Conservation (phyloP, 1,284 basidiomycete genomes). For the Naganishia liquefaciens region DNA sequence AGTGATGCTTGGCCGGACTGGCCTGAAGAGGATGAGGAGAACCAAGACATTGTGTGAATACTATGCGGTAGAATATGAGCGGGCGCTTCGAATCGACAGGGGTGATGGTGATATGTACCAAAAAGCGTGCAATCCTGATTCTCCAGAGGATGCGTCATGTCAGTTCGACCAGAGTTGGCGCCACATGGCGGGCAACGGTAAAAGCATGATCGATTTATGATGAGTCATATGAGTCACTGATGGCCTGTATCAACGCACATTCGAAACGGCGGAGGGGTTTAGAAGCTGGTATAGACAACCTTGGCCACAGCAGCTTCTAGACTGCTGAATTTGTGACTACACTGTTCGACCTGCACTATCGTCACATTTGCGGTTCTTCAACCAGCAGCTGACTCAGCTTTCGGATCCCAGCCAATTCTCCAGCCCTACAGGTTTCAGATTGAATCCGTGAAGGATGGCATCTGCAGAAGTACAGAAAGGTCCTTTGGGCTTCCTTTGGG, state of each 20-base stretch:
- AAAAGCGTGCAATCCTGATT: not conserved
- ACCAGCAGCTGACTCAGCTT: no score
- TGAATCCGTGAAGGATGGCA: not conserved
- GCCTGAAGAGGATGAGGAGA: constrained; percentile 19
- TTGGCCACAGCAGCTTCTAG: no score
- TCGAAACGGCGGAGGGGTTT: no score
- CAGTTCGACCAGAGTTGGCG: not conserved
- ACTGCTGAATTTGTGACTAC: no score
- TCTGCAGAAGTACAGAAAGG: not conserved
- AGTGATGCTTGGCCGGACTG: constrained; percentile 35
- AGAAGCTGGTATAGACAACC: no score
- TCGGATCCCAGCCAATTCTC: no score
- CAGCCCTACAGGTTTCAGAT: not conserved
- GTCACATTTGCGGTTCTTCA: no score
- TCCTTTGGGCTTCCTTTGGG: constrained; percentile 1
- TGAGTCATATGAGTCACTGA: not conserved
- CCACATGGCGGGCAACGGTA: no score
- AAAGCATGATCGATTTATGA: no score
- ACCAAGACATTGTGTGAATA: constrained; percentile 15
- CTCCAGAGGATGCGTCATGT: no score
- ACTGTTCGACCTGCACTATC: no score
- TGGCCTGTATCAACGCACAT: no score
- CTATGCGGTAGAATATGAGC: not conserved
- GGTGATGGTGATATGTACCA: not conserved
- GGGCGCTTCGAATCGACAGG: not conserved